Base-by-base conservation (phyloP, 2,329 filamentous ascomycete species). In the Raffaelea albimanens region DNA sequence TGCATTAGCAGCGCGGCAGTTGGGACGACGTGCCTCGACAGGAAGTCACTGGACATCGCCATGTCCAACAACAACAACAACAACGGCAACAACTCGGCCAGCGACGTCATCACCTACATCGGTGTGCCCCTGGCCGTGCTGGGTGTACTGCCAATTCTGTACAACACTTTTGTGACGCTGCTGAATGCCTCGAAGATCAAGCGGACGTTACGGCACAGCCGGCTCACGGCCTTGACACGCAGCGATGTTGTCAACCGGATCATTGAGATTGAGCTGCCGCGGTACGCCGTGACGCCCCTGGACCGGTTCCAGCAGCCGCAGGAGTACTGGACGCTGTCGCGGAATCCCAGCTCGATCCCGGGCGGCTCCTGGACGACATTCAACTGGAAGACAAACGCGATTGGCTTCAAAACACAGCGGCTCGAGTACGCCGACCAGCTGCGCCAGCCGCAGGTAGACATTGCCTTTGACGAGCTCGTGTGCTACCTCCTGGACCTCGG, bases 351-450 rank as follows among this genome's bases (percentile, higher is more conserved):
- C 42, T 63, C 61, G 13, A 73, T 82, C 40, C 74, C 75, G 1
- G 80, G 80, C 2, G 80, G 80, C 0, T 72, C 67, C 23, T 84
- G 80, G 80, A 81, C 79, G 0, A 74, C 73, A 0, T 82, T 84
- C 58, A 75, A 83, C 60, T 84, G 80, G 80, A 74, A 73, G 55
- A 72, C 72, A n/a, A 72, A 81, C 53, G 66, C 74, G 3, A 80
- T 82, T 21, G 80, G 80, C 1, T 65, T 75, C 47, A 80, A 77
- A 57, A 75, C 75, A 14, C 80, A 82, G 62, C 69, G 80, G 31
- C 68, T 83, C 36, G 78, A 83, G 58, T 84, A 83, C 53, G 74
- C 71, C 9, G 72, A 76, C 47, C 72, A 76, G 58, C 63, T 76
- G 8, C 65, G 72, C 8, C 72, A 75, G 58, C 72, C 72, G 0